These are phyloP conservation scores for Saccharomycopsis oosterbeekiorum DNA, from an alignment of 805 yeast species.

Conservation along the genomic window DNA sequence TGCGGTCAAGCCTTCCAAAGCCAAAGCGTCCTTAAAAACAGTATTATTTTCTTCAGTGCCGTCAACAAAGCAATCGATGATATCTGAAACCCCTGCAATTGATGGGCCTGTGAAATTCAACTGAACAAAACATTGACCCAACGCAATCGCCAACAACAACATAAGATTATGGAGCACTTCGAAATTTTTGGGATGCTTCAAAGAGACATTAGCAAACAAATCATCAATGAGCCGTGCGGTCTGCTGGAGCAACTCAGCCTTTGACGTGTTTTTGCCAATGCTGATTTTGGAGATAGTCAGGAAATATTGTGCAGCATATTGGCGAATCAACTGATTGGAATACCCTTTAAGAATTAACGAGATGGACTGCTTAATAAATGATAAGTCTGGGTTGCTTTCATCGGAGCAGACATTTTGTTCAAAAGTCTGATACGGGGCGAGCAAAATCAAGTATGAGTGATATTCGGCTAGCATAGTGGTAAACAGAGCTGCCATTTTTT, in stretches of 20 bases:
- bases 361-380: slow-evolving; percentile 3
- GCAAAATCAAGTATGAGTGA: slow-evolving; percentile 7
- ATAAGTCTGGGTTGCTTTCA: not conserved
- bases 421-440: slow-evolving; percentile 7
- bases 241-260: not conserved
- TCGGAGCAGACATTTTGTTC: slow-evolving; percentile 3
- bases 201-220: not conserved
- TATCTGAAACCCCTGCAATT: slow-evolving; percentile 22
- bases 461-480: not conserved
- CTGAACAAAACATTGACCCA: slow-evolving; percentile 62
- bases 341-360: slow-evolving; percentile 20
- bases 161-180: not conserved
- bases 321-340: slow-evolving; percentile 16
- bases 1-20: slow-evolving; percentile 59
- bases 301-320: not conserved
- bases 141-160: slow-evolving; percentile 39
- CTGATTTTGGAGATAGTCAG: slow-evolving; percentile 11
- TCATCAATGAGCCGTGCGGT: not conserved
- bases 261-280: not conserved
- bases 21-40: slow-evolving; percentile 25
- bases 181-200: not conserved
- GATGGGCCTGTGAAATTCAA: slow-evolving; percentile 79
- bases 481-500: not conserved
- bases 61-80: slow-evolving; percentile 13
- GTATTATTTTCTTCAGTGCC: not conserved